Conservation (phyloP, 306 rosid genomes). For the Pterocarpus macrocarpus region DNA sequence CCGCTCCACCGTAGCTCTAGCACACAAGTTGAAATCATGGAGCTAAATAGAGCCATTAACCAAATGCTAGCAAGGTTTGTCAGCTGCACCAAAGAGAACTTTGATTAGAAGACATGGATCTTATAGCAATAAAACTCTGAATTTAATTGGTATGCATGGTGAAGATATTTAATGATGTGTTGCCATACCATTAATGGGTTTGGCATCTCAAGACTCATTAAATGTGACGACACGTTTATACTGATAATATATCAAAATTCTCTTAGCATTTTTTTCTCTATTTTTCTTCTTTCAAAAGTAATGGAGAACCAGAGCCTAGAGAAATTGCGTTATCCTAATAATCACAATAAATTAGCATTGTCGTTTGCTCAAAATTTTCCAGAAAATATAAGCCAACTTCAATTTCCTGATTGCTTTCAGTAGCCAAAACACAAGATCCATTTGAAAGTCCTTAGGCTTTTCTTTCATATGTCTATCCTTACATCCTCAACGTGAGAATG, state of each 20-base stretch:
- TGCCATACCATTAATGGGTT: neutral
- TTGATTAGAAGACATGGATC: constrained; percentile 28
- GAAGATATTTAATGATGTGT: too few relatives aligned
- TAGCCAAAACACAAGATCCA: neutral
- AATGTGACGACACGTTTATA: neutral
- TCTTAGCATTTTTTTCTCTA: neutral
- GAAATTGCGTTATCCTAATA: constrained; percentile 7
- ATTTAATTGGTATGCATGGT: neutral
- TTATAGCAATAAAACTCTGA: constrained; percentile 16
- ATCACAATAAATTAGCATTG: constrained; percentile 17
- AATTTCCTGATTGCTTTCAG: neutral
- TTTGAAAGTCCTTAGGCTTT: neutral
- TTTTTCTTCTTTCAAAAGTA: neutral
- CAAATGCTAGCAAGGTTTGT: constrained; percentile 83
- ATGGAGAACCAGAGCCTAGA: neutral
- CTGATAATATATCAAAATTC: neutral
- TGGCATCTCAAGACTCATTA: too few relatives aligned
- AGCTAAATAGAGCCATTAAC: constrained; percentile 82
- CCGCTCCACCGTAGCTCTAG: constrained; percentile 94
- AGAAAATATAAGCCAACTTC: constrained; percentile 17
- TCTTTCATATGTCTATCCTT: too few relatives aligned
- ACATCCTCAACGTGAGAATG: too few relatives aligned
- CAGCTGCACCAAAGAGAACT: constrained; percentile 61
- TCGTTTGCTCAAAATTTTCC: neutral
- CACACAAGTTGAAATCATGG: constrained; percentile 78